phyloP scores from a whole-genome alignment of 2,329 filamentous ascomycete genomes.

The Pseudogymnoascus sp. region DNA sequence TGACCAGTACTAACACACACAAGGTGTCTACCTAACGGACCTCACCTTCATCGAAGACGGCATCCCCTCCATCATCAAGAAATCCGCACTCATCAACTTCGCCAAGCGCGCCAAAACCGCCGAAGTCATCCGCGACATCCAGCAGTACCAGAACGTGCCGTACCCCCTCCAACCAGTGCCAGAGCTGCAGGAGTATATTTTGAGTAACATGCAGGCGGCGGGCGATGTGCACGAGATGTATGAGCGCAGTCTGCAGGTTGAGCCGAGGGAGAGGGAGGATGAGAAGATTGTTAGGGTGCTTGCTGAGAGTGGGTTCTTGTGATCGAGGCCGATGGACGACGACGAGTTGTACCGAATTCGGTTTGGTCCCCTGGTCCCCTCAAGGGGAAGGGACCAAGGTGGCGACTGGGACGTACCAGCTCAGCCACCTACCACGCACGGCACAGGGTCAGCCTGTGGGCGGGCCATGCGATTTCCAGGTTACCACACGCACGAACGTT shows the following conservation, averaged over 20 bases:
- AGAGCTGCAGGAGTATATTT: constrained; percentile 92
- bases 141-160: constrained; percentile 97
- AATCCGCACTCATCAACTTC: constrained; percentile 96
- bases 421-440: too few relatives aligned
- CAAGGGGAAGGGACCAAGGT: too few relatives aligned
- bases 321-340: not conserved
- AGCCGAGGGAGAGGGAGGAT: constrained; percentile 93
- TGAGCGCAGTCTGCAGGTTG: constrained; percentile 87
- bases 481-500: too few relatives aligned
- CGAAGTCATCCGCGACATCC: constrained; percentile 96
- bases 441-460: too few relatives aligned
- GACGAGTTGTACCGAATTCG: too few relatives aligned
- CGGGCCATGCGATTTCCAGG: too few relatives aligned
- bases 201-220: constrained; percentile 91
- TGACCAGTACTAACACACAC: not conserved
- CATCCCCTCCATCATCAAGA: constrained; percentile 92
- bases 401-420: too few relatives aligned
- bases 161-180: constrained; percentile 83
- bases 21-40: constrained; percentile 93
- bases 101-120: constrained; percentile 96
- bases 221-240: constrained; percentile 99
- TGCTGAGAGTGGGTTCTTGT: constrained; percentile 6
- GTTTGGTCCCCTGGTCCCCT: too few relatives aligned
- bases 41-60: constrained; percentile 98
- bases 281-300: constrained; percentile 93